phyloP scores from a whole-genome alignment of 208 protist genomes.

The Porcisia hertigi region DNA sequence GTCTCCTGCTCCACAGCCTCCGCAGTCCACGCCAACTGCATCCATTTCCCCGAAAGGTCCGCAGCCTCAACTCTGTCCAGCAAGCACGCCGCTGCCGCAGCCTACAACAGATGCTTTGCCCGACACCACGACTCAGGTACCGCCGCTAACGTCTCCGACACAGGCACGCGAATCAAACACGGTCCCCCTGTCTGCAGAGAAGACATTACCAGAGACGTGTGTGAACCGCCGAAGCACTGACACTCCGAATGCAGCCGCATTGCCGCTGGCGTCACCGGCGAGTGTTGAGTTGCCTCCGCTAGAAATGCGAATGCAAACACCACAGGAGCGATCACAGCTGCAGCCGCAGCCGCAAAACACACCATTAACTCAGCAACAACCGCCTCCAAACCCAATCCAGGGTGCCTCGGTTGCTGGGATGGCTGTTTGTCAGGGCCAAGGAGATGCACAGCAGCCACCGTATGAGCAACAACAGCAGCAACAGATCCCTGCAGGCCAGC shows the following conservation, averaged over 20 bases:
- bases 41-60: neutral
- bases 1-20: slow-evolving; percentile 14
- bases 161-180: neutral
- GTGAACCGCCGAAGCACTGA: slow-evolving; percentile 21
- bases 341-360: slow-evolving; percentile 10
- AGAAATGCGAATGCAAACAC: slow-evolving; percentile 9
- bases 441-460: too few relatives aligned
- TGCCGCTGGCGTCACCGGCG: neutral
- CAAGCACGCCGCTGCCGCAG: neutral
- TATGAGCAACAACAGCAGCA: too few relatives aligned
- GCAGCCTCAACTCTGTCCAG: slow-evolving; percentile 5
- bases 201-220: slow-evolving; percentile 22
- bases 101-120: slow-evolving; percentile 13
- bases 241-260: neutral
- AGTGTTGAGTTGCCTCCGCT: neutral
- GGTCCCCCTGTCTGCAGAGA: neutral
- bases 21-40: neutral
- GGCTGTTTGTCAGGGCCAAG: neutral
- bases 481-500: neutral
- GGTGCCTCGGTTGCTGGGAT: neutral
- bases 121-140: slow-evolving; percentile 9
- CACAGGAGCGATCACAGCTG: slow-evolving; percentile 5
- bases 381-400: neutral
- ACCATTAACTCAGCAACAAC: slow-evolving; percentile 4
- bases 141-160: slow-evolving; percentile 21